Conservation (phyloP, 1,284 basidiomycete genomes). For the Flammula alnicola region DNA sequence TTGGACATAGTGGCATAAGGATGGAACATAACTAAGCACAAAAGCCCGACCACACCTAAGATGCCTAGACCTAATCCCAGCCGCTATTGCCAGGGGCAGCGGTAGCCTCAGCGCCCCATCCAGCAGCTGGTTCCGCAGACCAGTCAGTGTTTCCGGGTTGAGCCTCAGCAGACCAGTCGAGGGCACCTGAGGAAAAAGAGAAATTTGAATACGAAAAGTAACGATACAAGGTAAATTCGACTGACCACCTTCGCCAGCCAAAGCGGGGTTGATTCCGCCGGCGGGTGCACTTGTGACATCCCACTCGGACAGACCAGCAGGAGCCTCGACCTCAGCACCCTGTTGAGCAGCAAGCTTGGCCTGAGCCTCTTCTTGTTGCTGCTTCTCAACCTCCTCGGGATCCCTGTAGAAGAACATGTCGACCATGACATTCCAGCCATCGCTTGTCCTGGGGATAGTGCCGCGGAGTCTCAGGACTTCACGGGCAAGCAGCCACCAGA, state of each 20-base stretch:
- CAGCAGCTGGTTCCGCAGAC: conserved; percentile 76
- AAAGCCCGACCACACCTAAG: conserved; percentile 21
- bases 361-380: conserved; percentile 90
- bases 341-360: conserved; percentile 73
- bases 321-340: conserved; percentile 58
- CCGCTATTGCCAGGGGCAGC: conserved; percentile 45
- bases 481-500: conserved; percentile 99
- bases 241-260: conserved; percentile 70
- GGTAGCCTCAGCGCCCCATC: conserved; percentile 63
- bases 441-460: conserved; percentile 85
- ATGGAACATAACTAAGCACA: conserved; percentile 19
- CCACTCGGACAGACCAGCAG: conserved; percentile 68
- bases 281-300: conserved; percentile 73
- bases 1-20: conserved; percentile 26
- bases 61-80: conserved; percentile 59
- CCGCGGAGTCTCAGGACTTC: conserved; percentile 97
- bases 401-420: conserved; percentile 99
- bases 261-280: conserved; percentile 79
- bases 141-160: conserved; percentile 72
- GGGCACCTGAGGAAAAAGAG: conserved; percentile 52
- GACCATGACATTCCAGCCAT: conserved; percentile 98
- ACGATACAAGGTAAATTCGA: conserved; percentile 7
- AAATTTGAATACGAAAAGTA: conserved; percentile 11
- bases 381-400: conserved; percentile 98
- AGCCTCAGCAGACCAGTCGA: conserved; percentile 86